These are phyloP conservation scores for Coemansia pectinata DNA, from an alignment of 192 early-diverging fungal species.

Conservation along the genomic window DNA sequence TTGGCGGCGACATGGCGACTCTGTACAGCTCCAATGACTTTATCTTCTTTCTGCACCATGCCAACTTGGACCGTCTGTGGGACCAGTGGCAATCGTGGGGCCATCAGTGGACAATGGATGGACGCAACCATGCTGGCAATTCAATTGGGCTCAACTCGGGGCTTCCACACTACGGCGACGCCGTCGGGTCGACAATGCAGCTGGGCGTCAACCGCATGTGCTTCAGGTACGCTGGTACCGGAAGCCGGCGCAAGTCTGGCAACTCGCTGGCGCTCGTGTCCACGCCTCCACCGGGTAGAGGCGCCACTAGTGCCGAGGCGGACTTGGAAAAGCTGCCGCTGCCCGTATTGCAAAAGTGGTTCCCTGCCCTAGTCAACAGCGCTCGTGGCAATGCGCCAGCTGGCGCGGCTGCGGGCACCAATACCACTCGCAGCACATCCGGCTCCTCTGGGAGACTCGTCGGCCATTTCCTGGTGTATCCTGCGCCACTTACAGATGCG, in stretches of 20 bases:
- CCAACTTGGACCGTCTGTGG: conserved; percentile 63
- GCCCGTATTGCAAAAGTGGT: conserved; percentile 41
- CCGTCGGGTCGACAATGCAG: conserved; percentile 37
- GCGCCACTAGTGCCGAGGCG: conserved; percentile 8
- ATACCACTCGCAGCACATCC: conserved; percentile 9
- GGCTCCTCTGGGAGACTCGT: not conserved
- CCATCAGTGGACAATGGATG: conserved; percentile 42
- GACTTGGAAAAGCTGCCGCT: conserved; percentile 33
- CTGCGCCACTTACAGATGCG: conserved; percentile 36
- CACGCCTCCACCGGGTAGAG: conserved; percentile 3
- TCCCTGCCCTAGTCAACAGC: conserved; percentile 23
- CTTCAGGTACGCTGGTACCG: conserved; percentile 35
- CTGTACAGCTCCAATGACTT: conserved; percentile 60
- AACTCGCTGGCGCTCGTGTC: conserved; percentile 30
- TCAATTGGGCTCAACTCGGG: conserved; percentile 25
- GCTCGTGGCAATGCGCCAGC: not conserved
- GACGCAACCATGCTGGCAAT: conserved; percentile 26
- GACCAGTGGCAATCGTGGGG: conserved; percentile 57
- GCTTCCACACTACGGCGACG: conserved; percentile 42
- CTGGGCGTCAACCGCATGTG: conserved; percentile 50
- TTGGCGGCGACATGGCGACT: conserved; percentile 57
- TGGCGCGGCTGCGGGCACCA: not conserved
- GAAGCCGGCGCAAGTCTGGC: conserved; percentile 3
- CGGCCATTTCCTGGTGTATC: conserved; percentile 28
- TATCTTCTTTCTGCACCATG: conserved; percentile 65